phyloP scores from a whole-genome alignment of 495 filamentous ascomycete species.

The Penicillium pancosmium region DNA sequence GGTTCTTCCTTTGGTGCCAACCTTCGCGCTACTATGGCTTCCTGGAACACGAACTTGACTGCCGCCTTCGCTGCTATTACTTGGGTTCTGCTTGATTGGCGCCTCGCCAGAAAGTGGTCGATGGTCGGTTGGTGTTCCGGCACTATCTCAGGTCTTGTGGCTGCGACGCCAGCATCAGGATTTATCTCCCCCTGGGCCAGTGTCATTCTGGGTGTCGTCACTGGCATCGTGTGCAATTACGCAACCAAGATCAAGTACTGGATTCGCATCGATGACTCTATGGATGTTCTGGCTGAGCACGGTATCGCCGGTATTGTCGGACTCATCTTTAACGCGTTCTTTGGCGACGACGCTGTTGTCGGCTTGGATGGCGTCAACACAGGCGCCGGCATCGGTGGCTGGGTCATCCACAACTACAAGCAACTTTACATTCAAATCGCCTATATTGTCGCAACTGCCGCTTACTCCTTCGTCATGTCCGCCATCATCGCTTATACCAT shows the following conservation, averaged over 20 bases:
- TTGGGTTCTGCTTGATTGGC: slow-evolving; percentile 93
- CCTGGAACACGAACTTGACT: slow-evolving; percentile 95
- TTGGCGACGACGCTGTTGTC: slow-evolving; percentile 86
- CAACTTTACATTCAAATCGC: slow-evolving; percentile 93
- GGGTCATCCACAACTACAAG: slow-evolving; percentile 83
- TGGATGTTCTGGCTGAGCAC: slow-evolving; percentile 99
- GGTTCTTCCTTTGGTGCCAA: slow-evolving; percentile 97
- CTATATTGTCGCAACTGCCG: slow-evolving; percentile 75
- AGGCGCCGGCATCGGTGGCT: slow-evolving; percentile 71
- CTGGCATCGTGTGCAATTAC: slow-evolving; percentile 90
- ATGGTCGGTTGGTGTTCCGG: slow-evolving; percentile 99
- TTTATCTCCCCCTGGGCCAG: slow-evolving; percentile 89
- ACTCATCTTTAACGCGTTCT: slow-evolving; percentile 89
- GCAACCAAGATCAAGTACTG: slow-evolving; percentile 97
- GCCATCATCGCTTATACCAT: slow-evolving; percentile 80
- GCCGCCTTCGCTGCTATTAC: slow-evolving; percentile 85
- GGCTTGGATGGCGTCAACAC: slow-evolving; percentile 93
- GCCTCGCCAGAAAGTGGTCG: slow-evolving; percentile 95
- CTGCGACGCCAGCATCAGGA: slow-evolving; percentile 86
- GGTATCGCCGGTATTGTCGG: slow-evolving; percentile 92
- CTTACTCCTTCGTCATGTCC: slow-evolving; percentile 83
- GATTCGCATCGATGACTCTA: slow-evolving; percentile 90
- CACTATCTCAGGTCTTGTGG: slow-evolving; percentile 85
- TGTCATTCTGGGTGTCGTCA: slow-evolving; percentile 80
- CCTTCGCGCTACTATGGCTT: slow-evolving; percentile 91